Evolutionary conservation across 1,139 yeast species (phyloP).

Genomic region (Pichia norvegensis): DNA sequence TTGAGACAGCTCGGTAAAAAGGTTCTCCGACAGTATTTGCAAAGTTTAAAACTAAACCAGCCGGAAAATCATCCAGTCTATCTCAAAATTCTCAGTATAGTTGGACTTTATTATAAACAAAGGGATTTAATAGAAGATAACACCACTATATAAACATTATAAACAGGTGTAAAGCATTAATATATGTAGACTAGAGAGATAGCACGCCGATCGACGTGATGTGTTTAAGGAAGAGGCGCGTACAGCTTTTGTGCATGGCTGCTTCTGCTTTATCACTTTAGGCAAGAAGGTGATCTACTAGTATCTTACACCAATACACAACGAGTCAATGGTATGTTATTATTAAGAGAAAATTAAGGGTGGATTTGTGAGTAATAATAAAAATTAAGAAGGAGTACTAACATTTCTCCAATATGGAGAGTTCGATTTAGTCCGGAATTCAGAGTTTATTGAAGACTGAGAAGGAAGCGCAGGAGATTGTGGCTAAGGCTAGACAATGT

Average conservation of each 20-base stretch:
- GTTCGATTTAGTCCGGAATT: slow-evolving; percentile 28
- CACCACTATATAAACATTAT: neutral
- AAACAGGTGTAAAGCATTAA: no score
- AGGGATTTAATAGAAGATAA: slow-evolving; percentile 3
- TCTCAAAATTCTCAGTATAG: slow-evolving; percentile 2
- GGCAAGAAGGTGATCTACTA: no score
- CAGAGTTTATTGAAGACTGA: slow-evolving; percentile 54
- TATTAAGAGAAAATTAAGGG: no score
- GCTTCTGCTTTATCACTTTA: no score
- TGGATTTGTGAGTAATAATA: no score
- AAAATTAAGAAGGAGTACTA: neutral
- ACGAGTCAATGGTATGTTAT: neutral
- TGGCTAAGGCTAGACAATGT: slow-evolving; percentile 79
- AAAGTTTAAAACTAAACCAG: neutral
- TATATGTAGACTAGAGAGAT: no score
- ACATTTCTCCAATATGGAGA: neutral
- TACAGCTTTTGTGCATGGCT: neutral
- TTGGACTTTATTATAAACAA: slow-evolving; percentile 10
- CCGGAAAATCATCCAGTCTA: neutral
- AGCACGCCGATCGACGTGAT: neutral
- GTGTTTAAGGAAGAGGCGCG: neutral
- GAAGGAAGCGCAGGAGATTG: slow-evolving; percentile 93
- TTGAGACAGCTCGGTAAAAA: slow-evolving; percentile 36
- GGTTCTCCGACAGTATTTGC: slow-evolving; percentile 23
- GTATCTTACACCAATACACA: no score